phyloP scores from a whole-genome alignment of 2,329 filamentous ascomycete genomes.

The Cytospora piceicola region DNA sequence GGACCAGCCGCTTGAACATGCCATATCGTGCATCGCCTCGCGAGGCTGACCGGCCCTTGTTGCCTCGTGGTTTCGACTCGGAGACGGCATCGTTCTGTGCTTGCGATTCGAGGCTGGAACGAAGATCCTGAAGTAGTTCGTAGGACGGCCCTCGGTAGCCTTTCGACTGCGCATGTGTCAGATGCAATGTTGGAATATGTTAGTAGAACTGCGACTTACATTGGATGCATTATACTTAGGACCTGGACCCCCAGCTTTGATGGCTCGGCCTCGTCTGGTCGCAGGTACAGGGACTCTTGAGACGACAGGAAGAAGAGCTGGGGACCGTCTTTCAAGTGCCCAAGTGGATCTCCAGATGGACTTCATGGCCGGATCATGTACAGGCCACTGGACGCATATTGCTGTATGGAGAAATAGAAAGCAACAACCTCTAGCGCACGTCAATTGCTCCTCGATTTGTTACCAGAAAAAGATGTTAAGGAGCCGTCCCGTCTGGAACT shows the following conservation, averaged over 20 bases:
- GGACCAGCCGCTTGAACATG: constrained; percentile 36
- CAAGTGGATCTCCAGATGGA: constrained; percentile 27
- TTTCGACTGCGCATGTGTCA: constrained; percentile 11
- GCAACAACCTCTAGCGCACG: background rate
- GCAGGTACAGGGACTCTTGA: constrained; percentile 11
- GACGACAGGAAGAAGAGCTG: constrained; percentile 17
- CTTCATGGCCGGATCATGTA: constrained; percentile 23
- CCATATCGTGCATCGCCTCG: constrained; percentile 12
- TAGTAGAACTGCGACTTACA: background rate
- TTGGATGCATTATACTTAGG: background rate
- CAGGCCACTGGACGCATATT: constrained; percentile 24
- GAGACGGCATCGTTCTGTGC: constrained; percentile 8
- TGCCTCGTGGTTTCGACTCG: background rate
- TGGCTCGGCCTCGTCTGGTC: constrained; percentile 16
- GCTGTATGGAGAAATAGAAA: background rate
- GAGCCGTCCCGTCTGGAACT: constrained; percentile 7
- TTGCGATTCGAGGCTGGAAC: constrained; percentile 21
- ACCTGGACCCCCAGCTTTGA: constrained; percentile 38
- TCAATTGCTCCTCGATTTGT: constrained; percentile 1
- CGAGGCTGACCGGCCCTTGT: background rate
- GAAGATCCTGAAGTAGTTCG: constrained; percentile 32
- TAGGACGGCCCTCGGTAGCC: background rate
- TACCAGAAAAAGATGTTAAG: background rate
- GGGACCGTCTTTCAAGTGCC: constrained; percentile 28
- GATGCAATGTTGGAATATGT: background rate